A percentile compares a stretch with the other conserved stretches of the same genome.
Conservation (phyloP, 805 yeast species). For the Suhomyces vadensis region DNA sequence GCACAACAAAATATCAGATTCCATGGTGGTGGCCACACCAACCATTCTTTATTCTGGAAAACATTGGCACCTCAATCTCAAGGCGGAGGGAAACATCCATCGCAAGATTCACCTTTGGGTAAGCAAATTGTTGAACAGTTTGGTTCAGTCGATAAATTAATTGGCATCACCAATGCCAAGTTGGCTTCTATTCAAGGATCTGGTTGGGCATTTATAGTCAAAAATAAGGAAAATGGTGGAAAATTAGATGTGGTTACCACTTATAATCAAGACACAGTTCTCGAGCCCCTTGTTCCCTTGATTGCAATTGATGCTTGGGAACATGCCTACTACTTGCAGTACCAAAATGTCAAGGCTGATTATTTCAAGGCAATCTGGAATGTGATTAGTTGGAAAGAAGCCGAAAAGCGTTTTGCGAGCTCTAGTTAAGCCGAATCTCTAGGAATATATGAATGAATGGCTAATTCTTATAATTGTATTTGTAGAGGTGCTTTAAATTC, state of each 20-base stretch:
- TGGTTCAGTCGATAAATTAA: constrained; percentile 47
- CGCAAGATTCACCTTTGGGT: constrained; percentile 33
- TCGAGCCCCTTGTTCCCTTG: constrained; percentile 44
- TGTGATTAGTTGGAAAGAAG: constrained; percentile 52
- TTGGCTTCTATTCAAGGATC: constrained; percentile 54
- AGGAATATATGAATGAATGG: background rate
- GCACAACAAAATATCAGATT: constrained; percentile 48
- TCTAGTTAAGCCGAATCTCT: background rate
- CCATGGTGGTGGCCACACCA: constrained; percentile 54
- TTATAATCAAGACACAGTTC: constrained; percentile 49
- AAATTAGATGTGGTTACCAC: constrained; percentile 46
- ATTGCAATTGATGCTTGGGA: constrained; percentile 58
- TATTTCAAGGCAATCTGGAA: constrained; percentile 53
- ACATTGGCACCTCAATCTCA: constrained; percentile 45
- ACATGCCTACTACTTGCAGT: constrained; percentile 54
- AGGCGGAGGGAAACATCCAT: constrained; percentile 39
- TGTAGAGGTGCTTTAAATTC: no score
- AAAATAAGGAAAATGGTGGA: constrained; percentile 46
- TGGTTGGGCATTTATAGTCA: constrained; percentile 54
- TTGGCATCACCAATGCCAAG: constrained; percentile 41
- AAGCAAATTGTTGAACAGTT: constrained; percentile 40
- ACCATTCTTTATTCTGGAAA: constrained; percentile 53
- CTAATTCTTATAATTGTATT: no score
- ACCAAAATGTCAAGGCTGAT: constrained; percentile 51
- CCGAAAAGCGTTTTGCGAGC: constrained; percentile 43